Conservation (phyloP, 1,284 basidiomycete species). For the Cryptococcus amylolentus region DNA sequence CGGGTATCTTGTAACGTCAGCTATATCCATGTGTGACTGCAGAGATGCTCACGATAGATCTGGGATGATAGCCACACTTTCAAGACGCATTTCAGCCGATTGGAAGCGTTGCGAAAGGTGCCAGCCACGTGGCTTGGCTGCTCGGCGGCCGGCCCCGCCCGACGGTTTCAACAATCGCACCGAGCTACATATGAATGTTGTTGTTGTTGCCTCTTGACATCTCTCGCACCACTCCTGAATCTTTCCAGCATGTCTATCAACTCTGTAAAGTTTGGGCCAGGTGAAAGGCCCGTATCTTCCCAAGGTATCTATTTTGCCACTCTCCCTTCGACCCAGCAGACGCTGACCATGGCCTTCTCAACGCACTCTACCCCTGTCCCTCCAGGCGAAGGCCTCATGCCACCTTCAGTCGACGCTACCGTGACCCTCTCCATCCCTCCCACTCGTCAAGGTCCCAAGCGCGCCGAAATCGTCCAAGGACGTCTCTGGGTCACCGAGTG, state of each 20-base stretch:
- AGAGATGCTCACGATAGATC: not conserved
- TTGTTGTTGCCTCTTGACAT: no score
- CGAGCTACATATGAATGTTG: no score
- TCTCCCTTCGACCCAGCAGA: not conserved
- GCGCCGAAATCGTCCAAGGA: constrained; percentile 32
- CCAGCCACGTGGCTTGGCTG: no score
- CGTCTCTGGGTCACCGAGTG: constrained; percentile 41
- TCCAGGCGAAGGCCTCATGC: constrained; percentile 33
- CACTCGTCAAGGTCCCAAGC: constrained; percentile 41
- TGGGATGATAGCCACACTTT: no score
- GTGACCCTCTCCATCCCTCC: constrained; percentile 40
- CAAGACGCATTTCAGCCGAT: no score
- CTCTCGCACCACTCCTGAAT: no score
- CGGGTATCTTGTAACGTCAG: not conserved
- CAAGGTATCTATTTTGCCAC: not conserved
- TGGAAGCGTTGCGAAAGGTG: no score
- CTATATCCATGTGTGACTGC: no score
- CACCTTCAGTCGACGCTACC: constrained; percentile 27
- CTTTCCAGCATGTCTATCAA: constrained; percentile 11
- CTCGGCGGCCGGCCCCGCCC: no score
- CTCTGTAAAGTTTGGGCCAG: constrained; percentile 4
- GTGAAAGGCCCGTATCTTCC: constrained; percentile 1
- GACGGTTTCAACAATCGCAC: no score
- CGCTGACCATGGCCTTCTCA: not conserved
- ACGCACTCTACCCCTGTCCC: not conserved